Base-by-base conservation (phyloP, 2,329 filamentous ascomycete species). In the Lachnellula hyalina region DNA sequence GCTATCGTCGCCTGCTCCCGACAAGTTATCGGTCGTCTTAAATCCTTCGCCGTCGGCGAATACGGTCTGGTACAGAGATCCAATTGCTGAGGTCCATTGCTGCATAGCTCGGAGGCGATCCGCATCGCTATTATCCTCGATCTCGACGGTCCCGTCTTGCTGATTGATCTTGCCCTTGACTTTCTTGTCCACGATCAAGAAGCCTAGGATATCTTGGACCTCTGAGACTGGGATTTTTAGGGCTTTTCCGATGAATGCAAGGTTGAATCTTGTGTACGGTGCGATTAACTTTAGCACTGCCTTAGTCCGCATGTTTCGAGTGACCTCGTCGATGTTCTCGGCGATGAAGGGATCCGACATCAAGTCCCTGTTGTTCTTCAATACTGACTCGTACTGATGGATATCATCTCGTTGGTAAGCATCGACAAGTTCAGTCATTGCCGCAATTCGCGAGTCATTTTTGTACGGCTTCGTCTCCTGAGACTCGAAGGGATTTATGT, bases 381-480 rank as follows among this genome's bases (percentile, higher is more conserved):
- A 77, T 38, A 96, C 91, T 52, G 82, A 85, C 72, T 96, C 90
- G 72, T 99, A 99, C 63, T 83, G 80, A 70, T 93, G 88, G 62
- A 99, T 93, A 69, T 97, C 93, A 67, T 97, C 93, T 55, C 89
- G 84, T 74, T 97, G 94, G 72, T 96, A 99, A 11, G 94, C 91
- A 65, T 97, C 92, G 21, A 99, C 94, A 0, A 99, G 81, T 64
- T 96, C 89, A 2, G 92, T 97, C 93, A 99, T 99, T 64, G 91
- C 93, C 2, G 90, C 87, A 64, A 99, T 96, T 55, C 93, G 89
- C 5, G 91, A 89, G 70, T 99, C 93, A 63, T 89, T 93, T 74
- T 91, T 93, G 78, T 99, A 99, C 0, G 94, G 94, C 74, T 97
- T 97, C 17, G 93, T 97, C 75, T 99, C 94, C 72, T 97, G 94